These are phyloP conservation scores for Dichomitus squalens DNA, from an alignment of 1,284 basidiomycete genomes.

Conservation along the genomic window DNA sequence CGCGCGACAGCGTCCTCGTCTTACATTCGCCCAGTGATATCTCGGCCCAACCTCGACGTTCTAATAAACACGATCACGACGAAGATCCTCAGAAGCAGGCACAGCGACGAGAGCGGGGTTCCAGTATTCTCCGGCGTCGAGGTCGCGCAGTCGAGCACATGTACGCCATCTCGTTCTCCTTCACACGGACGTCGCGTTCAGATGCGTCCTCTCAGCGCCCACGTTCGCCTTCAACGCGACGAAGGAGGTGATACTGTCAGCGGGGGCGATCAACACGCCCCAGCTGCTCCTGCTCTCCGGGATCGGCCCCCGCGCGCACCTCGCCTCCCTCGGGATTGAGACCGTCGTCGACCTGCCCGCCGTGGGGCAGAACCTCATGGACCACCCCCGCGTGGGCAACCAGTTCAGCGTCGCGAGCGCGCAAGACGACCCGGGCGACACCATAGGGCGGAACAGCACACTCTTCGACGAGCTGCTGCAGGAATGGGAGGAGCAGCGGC, in stretches of 20 bases:
- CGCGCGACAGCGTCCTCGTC: constrained; percentile 34
- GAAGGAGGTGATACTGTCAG: constrained; percentile 33
- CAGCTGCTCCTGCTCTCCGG: constrained; percentile 30
- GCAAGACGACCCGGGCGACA: constrained; percentile 27
- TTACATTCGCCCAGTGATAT: constrained; percentile 34
- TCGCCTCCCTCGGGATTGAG: constrained; percentile 20
- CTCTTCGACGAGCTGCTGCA: constrained; percentile 19
- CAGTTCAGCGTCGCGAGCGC: constrained; percentile 36
- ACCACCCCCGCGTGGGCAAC: constrained; percentile 36
- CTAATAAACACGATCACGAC: constrained; percentile 44
- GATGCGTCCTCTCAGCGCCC: background rate
- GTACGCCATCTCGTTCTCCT: constrained; percentile 13
- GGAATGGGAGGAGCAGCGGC: constrained; percentile 30
- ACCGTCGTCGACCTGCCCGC: constrained; percentile 21
- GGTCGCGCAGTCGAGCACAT: constrained; percentile 28
- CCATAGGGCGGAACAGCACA: constrained; percentile 23
- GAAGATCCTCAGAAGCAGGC: constrained; percentile 35
- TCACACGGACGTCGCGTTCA: background rate
- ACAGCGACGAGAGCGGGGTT: constrained; percentile 4
- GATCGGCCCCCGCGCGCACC: constrained; percentile 22
- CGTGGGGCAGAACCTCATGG: constrained; percentile 28
- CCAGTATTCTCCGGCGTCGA: constrained; percentile 37
- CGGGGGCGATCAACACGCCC: constrained; percentile 28
- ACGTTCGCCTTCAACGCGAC: constrained; percentile 13
- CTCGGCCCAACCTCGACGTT: constrained; percentile 44